Base-by-base conservation (phyloP, 139 green algal genomes). In the Chlorella sorokiniana region DNA sequence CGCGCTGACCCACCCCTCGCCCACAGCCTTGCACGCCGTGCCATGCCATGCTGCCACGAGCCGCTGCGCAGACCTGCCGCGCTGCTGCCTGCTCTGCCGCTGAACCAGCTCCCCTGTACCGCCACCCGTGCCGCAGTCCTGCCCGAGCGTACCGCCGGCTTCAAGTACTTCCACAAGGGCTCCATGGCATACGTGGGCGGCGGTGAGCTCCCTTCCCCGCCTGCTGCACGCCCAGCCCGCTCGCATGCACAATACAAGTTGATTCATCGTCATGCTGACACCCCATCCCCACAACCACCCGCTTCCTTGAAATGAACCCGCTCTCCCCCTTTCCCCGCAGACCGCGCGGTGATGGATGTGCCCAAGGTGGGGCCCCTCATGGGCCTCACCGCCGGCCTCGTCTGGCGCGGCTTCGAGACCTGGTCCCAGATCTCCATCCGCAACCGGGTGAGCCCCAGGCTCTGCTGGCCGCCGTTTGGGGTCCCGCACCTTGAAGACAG, bases 301-400 rank as follows among this genome's bases (percentile, higher is more conserved):
- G n/a, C n/a, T n/a, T n/a, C n/a, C n/a, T n/a, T n/a, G n/a, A n/a
- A n/a, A 5, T 42, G 40, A 25, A 41, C n/a, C 29, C 3, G 29
- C 62, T 20, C 51, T 37, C 35, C 37, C n/a, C 38, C 40, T 18
- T 23, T n/a, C 3, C 38, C 62, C 78, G 78, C 85, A 59, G 94
- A 98, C 90, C 89, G 91, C 54, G 95, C 95, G 2, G 95, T 98
- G 62, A 95, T 98, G 84, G 95, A 98, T 78, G 88, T 97, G 23
- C 94, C 95, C 31, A 80, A 82, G 31, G 23, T 96, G 8, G 90
- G 90, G 0, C 89, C 91, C 0, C 81, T 97, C n/a, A 88, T 88
- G 27, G 92, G 93, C 76, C 67, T 86, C 6, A 84, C 78, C 31
- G 93, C 92, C 23, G 94, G 94, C 9, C 44, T 97, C 22, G 72